Evolutionary conservation across 176 grass and related monocot genomes (phyloP).

Genomic region (Rhynchospora pubera): DNA sequence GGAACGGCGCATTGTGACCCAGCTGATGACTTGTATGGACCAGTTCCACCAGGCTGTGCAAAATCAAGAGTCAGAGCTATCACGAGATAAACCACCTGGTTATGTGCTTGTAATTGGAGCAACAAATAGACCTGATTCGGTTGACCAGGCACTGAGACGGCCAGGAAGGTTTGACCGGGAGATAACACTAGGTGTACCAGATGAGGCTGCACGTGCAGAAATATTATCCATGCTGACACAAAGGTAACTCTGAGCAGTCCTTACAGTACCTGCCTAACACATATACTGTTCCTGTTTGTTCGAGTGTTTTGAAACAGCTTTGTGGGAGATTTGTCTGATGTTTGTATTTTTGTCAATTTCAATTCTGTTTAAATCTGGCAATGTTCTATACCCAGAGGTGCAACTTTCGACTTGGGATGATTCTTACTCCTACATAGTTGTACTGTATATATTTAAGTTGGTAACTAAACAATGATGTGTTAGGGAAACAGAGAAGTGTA

Average conservation of each 20-base stretch:
- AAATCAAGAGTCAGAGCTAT: neutral
- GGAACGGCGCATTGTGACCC: conserved; percentile 85
- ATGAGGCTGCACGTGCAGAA: conserved; percentile 73
- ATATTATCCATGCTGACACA: conserved; percentile 66
- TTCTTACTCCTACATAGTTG: neutral
- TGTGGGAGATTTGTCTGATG: neutral
- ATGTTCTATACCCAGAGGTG: neutral
- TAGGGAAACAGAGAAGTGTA: neutral
- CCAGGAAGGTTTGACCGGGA: conserved; percentile 91
- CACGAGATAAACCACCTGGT: conserved; percentile 58
- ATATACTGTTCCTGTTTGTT: neutral
- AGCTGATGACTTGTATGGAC: conserved; percentile 98
- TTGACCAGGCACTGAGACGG: conserved; percentile 84
- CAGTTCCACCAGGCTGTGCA: conserved; percentile 57
- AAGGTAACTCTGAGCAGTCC: conserved; percentile 6
- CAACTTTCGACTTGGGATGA: neutral
- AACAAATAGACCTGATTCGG: conserved; percentile 90
- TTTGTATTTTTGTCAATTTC: neutral
- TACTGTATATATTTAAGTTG: neutral
- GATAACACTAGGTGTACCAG: conserved; percentile 76
- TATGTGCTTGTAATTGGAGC: conserved; percentile 97
- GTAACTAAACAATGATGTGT: neutral
- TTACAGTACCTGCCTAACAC: neutral
- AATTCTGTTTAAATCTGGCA: conserved; percentile 1
- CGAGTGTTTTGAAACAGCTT: neutral